Percentiles rank a stretch among this genome's conserved stretches.
phyloP scores from a whole-genome alignment of 371 early-diverging fungal genomes.

The Saksenaea oblongispora region DNA sequence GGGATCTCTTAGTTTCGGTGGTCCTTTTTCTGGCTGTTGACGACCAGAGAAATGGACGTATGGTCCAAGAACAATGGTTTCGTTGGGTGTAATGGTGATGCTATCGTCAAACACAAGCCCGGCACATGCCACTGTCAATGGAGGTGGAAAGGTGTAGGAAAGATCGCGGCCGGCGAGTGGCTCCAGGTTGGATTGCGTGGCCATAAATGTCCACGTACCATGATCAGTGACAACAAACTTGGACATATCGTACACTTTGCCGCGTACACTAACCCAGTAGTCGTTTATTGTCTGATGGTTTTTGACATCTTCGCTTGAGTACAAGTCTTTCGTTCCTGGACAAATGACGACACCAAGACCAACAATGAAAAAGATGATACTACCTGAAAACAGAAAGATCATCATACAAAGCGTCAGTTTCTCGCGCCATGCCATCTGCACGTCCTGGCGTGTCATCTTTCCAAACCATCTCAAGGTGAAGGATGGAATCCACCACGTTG shows the following conservation, averaged over 20 bases:
- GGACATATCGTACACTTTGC: conserved; percentile 78
- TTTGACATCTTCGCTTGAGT: conserved; percentile 46
- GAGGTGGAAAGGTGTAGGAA: conserved; percentile 59
- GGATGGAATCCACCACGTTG: conserved; percentile 82
- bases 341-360: conserved; percentile 60
- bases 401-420: conserved; percentile 82
- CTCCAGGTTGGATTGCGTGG: conserved; percentile 48
- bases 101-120: conserved; percentile 44
- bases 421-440: conserved; percentile 94
- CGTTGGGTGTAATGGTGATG: conserved; percentile 43
- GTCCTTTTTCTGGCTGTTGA: conserved; percentile 22
- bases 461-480: conserved; percentile 57
- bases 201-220: conserved; percentile 44
- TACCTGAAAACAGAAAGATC: conserved; percentile 57
- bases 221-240: conserved; percentile 65
- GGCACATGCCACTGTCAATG: conserved; percentile 54
- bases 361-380: conserved; percentile 60
- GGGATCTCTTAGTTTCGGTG: conserved; percentile 34
- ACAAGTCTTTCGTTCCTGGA: conserved; percentile 51
- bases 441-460: conserved; percentile 83
- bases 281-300: conserved; percentile 50
- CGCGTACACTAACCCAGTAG: conserved; percentile 66
- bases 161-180: conserved; percentile 59
- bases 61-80: conserved; percentile 38
- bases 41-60: conserved; percentile 28